Conservation (phyloP, 306 rosid genomes). For the Ziziphus jujuba region DNA sequence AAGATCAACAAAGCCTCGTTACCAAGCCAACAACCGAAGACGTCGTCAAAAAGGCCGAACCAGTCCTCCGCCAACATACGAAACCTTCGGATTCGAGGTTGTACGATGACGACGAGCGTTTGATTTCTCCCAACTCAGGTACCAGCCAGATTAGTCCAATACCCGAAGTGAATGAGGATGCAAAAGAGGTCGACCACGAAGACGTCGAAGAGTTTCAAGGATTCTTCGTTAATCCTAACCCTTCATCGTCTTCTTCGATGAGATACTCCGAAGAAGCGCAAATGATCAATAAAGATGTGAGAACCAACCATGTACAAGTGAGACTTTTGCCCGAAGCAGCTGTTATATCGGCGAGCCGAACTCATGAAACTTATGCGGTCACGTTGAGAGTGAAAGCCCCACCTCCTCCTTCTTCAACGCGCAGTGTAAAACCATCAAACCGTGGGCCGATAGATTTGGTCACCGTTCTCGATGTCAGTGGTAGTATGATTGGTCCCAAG, state of each 20-base stretch:
- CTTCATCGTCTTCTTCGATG: slow-evolving; percentile 46
- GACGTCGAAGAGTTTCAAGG: slow-evolving; percentile 78
- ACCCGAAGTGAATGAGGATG: slow-evolving; percentile 70
- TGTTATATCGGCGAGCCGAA: slow-evolving; percentile 43
- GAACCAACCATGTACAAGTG: slow-evolving; percentile 53
- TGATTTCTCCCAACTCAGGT: slow-evolving; percentile 50
- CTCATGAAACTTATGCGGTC: slow-evolving; percentile 62
- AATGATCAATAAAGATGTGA: slow-evolving; percentile 31
- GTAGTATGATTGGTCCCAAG: slow-evolving; percentile 70
- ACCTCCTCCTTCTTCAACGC: slow-evolving; percentile 26
- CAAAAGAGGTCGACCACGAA: slow-evolving; percentile 30
- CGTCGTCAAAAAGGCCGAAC: slow-evolving; percentile 9
- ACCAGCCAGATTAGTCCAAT: slow-evolving; percentile 49
- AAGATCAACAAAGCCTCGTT: slow-evolving; percentile 18
- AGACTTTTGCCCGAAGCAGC: slow-evolving; percentile 78
- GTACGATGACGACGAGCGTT: slow-evolving; percentile 79
- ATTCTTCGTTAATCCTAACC: slow-evolving; percentile 60
- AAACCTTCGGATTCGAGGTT: slow-evolving; percentile 33
- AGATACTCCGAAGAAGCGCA: slow-evolving; percentile 40
- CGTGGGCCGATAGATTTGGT: slow-evolving; percentile 84
- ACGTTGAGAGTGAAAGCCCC: slow-evolving; percentile 73
- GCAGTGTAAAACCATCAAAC: slow-evolving; percentile 35
- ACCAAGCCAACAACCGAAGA: slow-evolving; percentile 26
- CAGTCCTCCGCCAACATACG: slow-evolving; percentile 10
- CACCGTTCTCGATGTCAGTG: slow-evolving; percentile 72